Evolutionary conservation across 2,329 filamentous ascomycete species (phyloP).

Genomic region (Aspergillus luchuensis): DNA sequence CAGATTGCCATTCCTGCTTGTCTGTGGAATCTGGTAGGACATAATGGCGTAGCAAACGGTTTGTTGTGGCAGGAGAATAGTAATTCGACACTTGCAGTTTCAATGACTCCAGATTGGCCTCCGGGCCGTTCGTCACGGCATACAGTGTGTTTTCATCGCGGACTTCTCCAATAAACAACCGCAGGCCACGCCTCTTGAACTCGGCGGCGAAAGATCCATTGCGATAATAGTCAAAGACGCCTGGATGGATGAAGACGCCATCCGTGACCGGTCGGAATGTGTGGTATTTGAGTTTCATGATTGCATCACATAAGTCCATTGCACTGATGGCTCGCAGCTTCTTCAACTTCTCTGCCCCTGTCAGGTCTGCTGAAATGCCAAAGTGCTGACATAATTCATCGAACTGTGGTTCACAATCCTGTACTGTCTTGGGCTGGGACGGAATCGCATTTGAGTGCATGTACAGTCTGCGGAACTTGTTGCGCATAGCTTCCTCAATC

Average conservation of each 20-base stretch:
- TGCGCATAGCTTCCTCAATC: constrained; percentile 27
- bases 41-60: constrained; percentile 42
- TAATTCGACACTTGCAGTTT: constrained; percentile 47
- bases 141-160: constrained; percentile 50
- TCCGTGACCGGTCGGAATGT: constrained; percentile 52
- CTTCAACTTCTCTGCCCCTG: constrained; percentile 35
- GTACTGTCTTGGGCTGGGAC: constrained; percentile 45
- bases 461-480: constrained; percentile 42
- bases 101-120: constrained; percentile 37
- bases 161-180: constrained; percentile 49
- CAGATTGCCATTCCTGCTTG: constrained; percentile 39
- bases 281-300: constrained; percentile 47
- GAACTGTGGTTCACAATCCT: constrained; percentile 45
- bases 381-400: constrained; percentile 46
- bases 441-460: constrained; percentile 53
- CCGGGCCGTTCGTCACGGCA: constrained; percentile 43
- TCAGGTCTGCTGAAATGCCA: constrained; percentile 23
- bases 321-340: constrained; percentile 35
- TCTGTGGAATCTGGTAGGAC: constrained; percentile 33
- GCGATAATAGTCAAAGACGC: constrained; percentile 44
- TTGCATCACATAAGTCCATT: constrained; percentile 36
- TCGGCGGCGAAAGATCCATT: constrained; percentile 41
- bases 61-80: constrained; percentile 44
- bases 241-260: constrained; percentile 42
- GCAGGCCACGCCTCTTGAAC: constrained; percentile 39